phyloP scores from a whole-genome alignment of 257 asterid species.

The Knoxia roxburghii region DNA sequence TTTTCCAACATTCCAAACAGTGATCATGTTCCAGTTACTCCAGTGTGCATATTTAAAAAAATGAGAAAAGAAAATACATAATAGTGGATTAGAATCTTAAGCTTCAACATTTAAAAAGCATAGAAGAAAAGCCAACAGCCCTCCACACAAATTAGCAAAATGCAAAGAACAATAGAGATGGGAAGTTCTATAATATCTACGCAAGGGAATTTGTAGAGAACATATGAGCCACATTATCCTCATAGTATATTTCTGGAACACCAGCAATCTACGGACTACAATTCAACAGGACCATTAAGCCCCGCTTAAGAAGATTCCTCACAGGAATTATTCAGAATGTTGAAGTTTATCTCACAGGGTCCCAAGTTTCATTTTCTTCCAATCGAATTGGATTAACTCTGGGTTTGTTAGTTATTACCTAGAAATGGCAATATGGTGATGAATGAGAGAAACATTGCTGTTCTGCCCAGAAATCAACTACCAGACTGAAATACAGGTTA shows the following conservation, averaged over 20 bases:
- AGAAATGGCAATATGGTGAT: neutral
- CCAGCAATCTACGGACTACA: neutral
- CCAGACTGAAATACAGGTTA: neutral
- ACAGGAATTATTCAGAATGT: neutral
- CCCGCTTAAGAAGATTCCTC: neutral
- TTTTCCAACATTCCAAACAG: neutral
- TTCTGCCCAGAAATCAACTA: neutral
- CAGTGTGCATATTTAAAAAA: neutral
- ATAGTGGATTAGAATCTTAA: neutral
- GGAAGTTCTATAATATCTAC: neutral
- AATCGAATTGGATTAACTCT: too few relatives aligned
- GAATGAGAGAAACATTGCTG: neutral
- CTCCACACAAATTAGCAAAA: neutral
- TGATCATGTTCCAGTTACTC: neutral
- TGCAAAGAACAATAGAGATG: neutral
- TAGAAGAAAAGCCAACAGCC: neutral
- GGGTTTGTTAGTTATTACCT: neutral
- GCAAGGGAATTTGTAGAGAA: neutral
- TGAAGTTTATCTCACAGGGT: neutral
- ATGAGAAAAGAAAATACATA: too few relatives aligned
- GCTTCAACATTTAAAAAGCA: neutral
- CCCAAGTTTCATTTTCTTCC: too few relatives aligned
- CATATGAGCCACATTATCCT: neutral
- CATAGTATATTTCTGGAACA: neutral
- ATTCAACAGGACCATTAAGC: neutral